Evolutionary conservation across 2,329 filamentous ascomycete genomes (phyloP).

Genomic region (Alternaria alternata): DNA sequence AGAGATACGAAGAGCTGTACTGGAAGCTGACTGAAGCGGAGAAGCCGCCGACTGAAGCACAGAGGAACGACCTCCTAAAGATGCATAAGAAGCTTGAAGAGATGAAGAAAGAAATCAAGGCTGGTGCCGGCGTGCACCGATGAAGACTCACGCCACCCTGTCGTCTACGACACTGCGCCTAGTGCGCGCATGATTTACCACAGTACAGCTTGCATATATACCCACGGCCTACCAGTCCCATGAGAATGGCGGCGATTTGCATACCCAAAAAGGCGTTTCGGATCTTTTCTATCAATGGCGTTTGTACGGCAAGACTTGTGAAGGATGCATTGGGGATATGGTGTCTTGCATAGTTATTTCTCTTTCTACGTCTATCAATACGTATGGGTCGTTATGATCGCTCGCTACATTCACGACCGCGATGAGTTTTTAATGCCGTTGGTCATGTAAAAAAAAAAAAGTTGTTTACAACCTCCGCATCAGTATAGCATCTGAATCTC

Average conservation of each 20-base stretch:
- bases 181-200: conserved; percentile 20
- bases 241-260: conserved; percentile 23
- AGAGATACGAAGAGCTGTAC: conserved; percentile 65
- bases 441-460: conserved; percentile 24
- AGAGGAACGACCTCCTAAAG: conserved; percentile 61
- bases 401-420: conserved; percentile 21
- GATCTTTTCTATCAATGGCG: conserved; percentile 10
- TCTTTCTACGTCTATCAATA: conserved; percentile 9
- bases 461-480: conserved; percentile 12
- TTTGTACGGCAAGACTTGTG: conserved; percentile 12
- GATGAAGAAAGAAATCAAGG: conserved; percentile 66
- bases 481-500: conserved; percentile 4
- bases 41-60: conserved; percentile 56
- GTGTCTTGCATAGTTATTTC: conserved; percentile 17
- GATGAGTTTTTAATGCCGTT: conserved; percentile 23
- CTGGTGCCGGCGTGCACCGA: conserved; percentile 43
- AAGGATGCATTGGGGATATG: conserved; percentile 22
- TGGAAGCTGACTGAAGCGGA: conserved; percentile 53
- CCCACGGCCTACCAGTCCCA: conserved; percentile 23
- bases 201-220: conserved; percentile 31
- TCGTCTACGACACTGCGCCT: conserved; percentile 13
- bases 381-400: conserved; percentile 7
- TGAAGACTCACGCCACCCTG: conserved; percentile 18
- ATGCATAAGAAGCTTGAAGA: conserved; percentile 63
- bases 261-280: conserved; percentile 30